Percentiles rank a stretch among this genome's conserved stretches.
phyloP scores from a whole-genome alignment of 345 rosid species.

The Salix arbutifolia region DNA sequence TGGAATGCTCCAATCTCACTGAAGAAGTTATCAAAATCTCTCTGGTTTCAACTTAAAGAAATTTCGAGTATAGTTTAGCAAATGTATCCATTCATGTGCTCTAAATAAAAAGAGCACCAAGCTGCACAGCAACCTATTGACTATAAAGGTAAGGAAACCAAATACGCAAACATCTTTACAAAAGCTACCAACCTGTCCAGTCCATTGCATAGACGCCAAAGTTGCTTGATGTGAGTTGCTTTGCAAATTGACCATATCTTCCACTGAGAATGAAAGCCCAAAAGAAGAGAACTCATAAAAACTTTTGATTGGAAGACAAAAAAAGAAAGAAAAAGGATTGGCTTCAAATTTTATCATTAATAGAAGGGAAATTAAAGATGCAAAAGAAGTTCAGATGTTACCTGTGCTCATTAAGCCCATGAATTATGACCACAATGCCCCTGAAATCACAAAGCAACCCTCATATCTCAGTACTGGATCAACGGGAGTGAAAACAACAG shows the following conservation, averaged over 20 bases:
- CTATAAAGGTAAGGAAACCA: not conserved
- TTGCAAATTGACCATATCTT: conserved; percentile 85
- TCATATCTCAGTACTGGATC: not conserved
- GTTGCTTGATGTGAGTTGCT: conserved; percentile 61
- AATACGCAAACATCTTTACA: not conserved
- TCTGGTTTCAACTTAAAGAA: not conserved
- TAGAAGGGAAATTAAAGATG: not conserved
- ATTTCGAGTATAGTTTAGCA: not conserved
- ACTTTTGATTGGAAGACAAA: not conserved
- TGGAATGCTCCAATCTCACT: not conserved
- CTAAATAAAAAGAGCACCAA: not conserved
- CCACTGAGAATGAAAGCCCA: conserved; percentile 45
- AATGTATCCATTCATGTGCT: not conserved
- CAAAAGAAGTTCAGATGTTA: conserved; percentile 21
- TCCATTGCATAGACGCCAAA: conserved; percentile 94
- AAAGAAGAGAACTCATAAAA: not conserved
- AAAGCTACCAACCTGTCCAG: conserved; percentile 63
- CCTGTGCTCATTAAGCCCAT: conserved; percentile 97
- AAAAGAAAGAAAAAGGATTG: not conserved
- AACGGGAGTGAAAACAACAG: not conserved
- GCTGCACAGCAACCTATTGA: not conserved
- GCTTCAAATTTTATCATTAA: not conserved
- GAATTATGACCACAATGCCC: conserved; percentile 82
- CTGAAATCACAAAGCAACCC: conserved; percentile 35
- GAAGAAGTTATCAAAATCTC: not conserved